These are phyloP conservation scores for Carex myosuroides DNA, from an alignment of 176 grass and related monocot species.

Conservation along the genomic window DNA sequence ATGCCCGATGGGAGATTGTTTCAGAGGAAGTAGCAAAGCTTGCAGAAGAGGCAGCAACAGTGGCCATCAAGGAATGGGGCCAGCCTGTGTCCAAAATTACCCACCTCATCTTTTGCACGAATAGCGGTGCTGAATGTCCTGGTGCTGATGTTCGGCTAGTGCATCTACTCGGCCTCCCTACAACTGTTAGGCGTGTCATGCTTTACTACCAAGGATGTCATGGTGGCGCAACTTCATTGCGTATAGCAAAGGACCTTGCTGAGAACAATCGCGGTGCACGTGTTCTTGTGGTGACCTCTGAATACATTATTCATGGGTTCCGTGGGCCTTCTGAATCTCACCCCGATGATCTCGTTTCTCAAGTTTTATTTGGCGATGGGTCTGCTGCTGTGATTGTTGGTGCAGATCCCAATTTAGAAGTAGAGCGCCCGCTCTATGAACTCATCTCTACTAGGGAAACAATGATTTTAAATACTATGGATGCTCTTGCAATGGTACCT, in stretches of 20 bases:
- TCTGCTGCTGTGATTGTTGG: conserved; percentile 23
- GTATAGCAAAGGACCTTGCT: not conserved
- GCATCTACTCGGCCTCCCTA: conserved; percentile 37
- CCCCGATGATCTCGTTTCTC: conserved; percentile 25
- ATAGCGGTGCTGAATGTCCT: conserved; percentile 26
- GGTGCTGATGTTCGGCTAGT: conserved; percentile 28
- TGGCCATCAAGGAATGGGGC: conserved; percentile 42
- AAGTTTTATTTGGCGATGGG: not conserved
- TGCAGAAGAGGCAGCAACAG: conserved; percentile 14
- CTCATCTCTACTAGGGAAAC: conserved; percentile 34
- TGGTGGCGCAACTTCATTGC: not conserved
- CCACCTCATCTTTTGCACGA: conserved; percentile 48
- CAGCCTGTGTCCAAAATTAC: conserved; percentile 28
- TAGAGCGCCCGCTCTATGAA: conserved; percentile 37
- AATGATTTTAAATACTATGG: conserved; percentile 20
- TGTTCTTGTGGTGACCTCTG: conserved; percentile 45
- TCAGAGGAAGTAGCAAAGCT: conserved; percentile 23
- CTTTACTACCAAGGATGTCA: conserved; percentile 14
- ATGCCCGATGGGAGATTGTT: conserved; percentile 21
- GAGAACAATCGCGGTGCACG: conserved; percentile 39
- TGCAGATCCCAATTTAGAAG: conserved; percentile 18
- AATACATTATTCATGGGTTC: conserved; percentile 37
- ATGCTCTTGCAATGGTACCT: not conserved
- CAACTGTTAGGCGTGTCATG: conserved; percentile 37
- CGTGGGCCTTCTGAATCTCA: conserved; percentile 25